Base-by-base conservation (phyloP, 2,329 filamentous ascomycete species). In the Colletotrichum horii region DNA sequence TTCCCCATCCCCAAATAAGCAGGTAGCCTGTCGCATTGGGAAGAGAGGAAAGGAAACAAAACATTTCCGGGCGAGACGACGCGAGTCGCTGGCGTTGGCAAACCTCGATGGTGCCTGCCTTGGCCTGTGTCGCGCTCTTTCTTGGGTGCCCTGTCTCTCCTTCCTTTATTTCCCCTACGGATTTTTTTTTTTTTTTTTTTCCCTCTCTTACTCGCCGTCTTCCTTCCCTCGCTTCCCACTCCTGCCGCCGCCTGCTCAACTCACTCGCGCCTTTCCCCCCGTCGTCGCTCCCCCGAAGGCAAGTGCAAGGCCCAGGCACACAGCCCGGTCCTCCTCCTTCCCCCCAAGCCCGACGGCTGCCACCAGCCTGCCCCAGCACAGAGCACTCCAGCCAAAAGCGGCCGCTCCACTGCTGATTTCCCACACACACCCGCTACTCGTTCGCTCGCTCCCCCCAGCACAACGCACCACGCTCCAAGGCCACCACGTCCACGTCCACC, bases 401-500 rank as follows among this genome's bases (percentile, higher is more conserved):
- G 71, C 28, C 62, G 73, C 70, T 75, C 73, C 73, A 75, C 73
- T 73, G 34, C 73, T 73, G 70, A 73, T 75, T 75, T 69, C 58
- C 56, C 70, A 68, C 55, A 56, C 66, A 56, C 52, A 66, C 56
- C 73, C 58, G 70, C 70, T 58, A 73, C 73, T 73, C 73, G 73
- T 62, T 67, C 73, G 55, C 70, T 75, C 73, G 64, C 36, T 70
- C 38, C 66, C 64, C 73, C 68, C 62, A 60, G 58, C 58, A 61
- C 58, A 28, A 60, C n/a, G 28, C 58, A 61, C 58, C 28, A 61
- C 26, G 34, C 66, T 74, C 56, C 74, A 71, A 60, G 55, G 84
- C 82, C 84, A 84, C 83, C 83, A 48, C 38, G 38, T 84, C 85
- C 84, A 82, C 80, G 82, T 69, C 60, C 43, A 43, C 66, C 64